phyloP scores from a whole-genome alignment of 164 flowering plant species.

The Annona squamosa region DNA sequence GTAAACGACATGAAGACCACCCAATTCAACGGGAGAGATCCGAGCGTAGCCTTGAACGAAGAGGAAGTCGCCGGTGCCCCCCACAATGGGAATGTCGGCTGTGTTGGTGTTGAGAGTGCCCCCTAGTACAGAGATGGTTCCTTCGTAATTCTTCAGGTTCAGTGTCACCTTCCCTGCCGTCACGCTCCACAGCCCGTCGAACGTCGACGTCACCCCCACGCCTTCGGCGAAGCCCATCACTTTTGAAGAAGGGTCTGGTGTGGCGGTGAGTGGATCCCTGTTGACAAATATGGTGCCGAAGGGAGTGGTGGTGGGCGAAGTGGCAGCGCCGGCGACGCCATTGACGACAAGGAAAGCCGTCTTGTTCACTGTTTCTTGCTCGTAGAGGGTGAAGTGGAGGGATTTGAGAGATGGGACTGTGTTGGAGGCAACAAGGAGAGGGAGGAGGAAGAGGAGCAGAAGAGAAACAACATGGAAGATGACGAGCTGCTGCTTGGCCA shows the following conservation, averaged over 20 bases:
- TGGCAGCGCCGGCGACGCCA: slow-evolving; percentile 28
- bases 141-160: slow-evolving; percentile 23
- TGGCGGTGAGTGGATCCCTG: slow-evolving; percentile 28
- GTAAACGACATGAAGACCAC: slow-evolving; percentile 28
- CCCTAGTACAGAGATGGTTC: slow-evolving; percentile 35
- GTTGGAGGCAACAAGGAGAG: background rate
- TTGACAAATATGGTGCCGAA: slow-evolving; percentile 37
- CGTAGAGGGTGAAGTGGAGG: slow-evolving; percentile 35
- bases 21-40: slow-evolving; percentile 30
- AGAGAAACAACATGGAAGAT: slow-evolving; percentile 1
- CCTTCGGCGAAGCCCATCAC: slow-evolving; percentile 27
- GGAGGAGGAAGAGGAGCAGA: slow-evolving; percentile 1
- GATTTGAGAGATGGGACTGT: slow-evolving; percentile 18
- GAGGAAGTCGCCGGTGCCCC: slow-evolving; percentile 41
- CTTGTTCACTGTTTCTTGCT: slow-evolving; percentile 38
- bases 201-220: slow-evolving; percentile 22
- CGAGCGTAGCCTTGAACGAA: slow-evolving; percentile 40
- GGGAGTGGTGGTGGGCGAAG: slow-evolving; percentile 29
- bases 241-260: slow-evolving; percentile 22
- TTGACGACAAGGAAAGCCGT: slow-evolving; percentile 29
- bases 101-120: slow-evolving; percentile 30
- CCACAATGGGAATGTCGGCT: slow-evolving; percentile 37
- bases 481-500: slow-evolving; percentile 1
- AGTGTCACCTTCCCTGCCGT: slow-evolving; percentile 32
- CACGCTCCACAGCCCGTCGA: slow-evolving; percentile 32